phyloP scores from a whole-genome alignment of 2,329 filamentous ascomycete species.

The Ciborinia camelliae region DNA sequence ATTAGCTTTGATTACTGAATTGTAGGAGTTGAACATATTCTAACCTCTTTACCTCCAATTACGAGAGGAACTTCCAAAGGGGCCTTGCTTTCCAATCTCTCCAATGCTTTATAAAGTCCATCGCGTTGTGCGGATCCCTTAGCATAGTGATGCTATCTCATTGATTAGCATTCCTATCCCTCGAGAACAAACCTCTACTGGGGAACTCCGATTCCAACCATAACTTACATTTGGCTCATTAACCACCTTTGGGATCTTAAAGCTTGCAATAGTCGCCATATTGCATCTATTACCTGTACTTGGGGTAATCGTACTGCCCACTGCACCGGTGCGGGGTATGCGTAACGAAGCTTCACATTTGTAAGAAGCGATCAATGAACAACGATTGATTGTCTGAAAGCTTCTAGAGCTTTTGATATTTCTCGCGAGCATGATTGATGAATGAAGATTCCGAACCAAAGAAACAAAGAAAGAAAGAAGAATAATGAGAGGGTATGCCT shows the following conservation, averaged over 20 bases:
- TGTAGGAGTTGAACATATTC: conserved; percentile 26
- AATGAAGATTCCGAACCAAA: not conserved
- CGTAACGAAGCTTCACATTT: conserved; percentile 22
- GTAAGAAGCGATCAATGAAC: conserved; percentile 22
- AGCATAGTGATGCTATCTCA: conserved; percentile 75
- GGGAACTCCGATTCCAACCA: too few relatives aligned
- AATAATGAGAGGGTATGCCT: conserved; percentile 7
- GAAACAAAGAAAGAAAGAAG: conserved; percentile 7
- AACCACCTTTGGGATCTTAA: conserved; percentile 79
- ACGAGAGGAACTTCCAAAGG: conserved; percentile 79
- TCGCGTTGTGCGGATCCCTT: conserved; percentile 79
- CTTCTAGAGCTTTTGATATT: conserved; percentile 30
- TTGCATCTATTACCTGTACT: conserved; percentile 20
- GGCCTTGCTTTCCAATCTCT: conserved; percentile 62
- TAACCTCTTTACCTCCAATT: conserved; percentile 76
- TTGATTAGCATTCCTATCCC: conserved; percentile 18
- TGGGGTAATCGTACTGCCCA: not conserved
- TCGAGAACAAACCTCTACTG: not conserved
- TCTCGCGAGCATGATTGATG: conserved; percentile 16
- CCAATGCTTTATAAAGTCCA: conserved; percentile 70
- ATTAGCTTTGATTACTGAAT: not conserved
- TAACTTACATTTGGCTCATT: conserved; percentile 98
- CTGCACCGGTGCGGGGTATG: conserved; percentile 28
- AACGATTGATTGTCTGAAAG: conserved; percentile 27
- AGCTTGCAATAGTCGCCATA: conserved; percentile 59